These are phyloP conservation scores for Artemisia argyi DNA, from an alignment of 129 eudicot species.

Conservation along the genomic window DNA sequence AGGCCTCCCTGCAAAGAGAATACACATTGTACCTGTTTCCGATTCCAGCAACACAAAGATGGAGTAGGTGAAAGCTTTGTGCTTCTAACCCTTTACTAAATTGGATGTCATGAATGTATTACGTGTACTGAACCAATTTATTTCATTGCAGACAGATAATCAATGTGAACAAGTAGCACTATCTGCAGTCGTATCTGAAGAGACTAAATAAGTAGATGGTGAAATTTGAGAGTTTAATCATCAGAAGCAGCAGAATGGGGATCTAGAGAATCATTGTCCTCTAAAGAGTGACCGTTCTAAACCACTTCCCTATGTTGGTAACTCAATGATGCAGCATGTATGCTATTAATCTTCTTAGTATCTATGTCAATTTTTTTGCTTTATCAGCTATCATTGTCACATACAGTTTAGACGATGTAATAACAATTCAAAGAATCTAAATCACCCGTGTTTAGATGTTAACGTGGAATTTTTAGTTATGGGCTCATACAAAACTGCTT, in stretches of 20 bases:
- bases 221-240: constrained; percentile 27
- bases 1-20: constrained; percentile 60
- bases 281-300: constrained; percentile 40
- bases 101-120: not conserved
- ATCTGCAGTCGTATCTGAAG: constrained; percentile 42
- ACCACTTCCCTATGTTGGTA: constrained; percentile 38
- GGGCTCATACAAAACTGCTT: too few species aligned
- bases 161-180: constrained; percentile 24
- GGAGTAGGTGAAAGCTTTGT: constrained; percentile 48
- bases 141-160: constrained; percentile 26
- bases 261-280: constrained; percentile 38
- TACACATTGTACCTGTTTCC: constrained; percentile 40
- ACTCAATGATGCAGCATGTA: constrained; percentile 53
- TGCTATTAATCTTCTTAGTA: not conserved
- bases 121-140: not conserved
- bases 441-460: too few species aligned
- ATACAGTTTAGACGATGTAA: too few species aligned
- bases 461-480: too few species aligned
- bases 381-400: too few species aligned
- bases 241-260: not conserved
- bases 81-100: constrained; percentile 7
- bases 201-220: constrained; percentile 31
- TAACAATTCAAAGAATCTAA: too few species aligned
- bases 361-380: too few species aligned
- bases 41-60: constrained; percentile 46